A percentile compares a stretch with the other conserved stretches of the same genome.
Conservation (phyloP, 1,284 basidiomycete genomes). For the Mrakiaceae sp. region DNA sequence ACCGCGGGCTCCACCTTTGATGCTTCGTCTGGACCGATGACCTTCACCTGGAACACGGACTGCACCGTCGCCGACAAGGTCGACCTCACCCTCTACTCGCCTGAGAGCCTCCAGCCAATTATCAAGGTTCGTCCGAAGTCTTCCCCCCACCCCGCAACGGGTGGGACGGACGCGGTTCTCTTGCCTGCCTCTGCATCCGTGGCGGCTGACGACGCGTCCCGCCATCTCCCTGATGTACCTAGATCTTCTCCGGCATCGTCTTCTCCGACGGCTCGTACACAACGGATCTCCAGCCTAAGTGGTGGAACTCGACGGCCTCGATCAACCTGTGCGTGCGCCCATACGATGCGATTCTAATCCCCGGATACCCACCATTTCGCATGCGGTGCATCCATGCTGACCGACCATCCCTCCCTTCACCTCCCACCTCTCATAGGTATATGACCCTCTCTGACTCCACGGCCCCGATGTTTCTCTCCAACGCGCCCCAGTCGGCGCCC, state of each 20-base stretch:
- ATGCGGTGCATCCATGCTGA: no score
- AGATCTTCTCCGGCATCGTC: constrained; percentile 1
- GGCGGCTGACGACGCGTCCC: no score
- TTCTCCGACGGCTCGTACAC: neutral
- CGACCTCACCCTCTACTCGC: constrained; percentile 4
- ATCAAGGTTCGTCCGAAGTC: constrained; percentile 1
- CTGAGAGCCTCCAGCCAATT: neutral
- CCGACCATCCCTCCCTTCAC: no score
- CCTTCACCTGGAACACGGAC: constrained; percentile 5
- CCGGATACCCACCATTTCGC: no score
- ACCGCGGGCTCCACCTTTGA: neutral
- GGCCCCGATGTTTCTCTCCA: neutral
- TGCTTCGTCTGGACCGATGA: neutral
- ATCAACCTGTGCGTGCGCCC: neutral
- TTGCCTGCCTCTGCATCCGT: no score
- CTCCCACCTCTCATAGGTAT: no score
- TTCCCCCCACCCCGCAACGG: no score
- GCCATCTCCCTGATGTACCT: no score
- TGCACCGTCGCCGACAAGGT: neutral
- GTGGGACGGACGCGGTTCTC: no score
- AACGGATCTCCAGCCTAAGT: constrained; percentile 1
- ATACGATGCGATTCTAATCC: no score
- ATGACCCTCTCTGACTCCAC: constrained; percentile 4
- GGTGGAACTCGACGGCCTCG: neutral
- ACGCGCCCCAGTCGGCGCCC: neutral